Evolutionary conservation across 257 asterid species (phyloP).

Genomic region (Prunella vulgaris): DNA sequence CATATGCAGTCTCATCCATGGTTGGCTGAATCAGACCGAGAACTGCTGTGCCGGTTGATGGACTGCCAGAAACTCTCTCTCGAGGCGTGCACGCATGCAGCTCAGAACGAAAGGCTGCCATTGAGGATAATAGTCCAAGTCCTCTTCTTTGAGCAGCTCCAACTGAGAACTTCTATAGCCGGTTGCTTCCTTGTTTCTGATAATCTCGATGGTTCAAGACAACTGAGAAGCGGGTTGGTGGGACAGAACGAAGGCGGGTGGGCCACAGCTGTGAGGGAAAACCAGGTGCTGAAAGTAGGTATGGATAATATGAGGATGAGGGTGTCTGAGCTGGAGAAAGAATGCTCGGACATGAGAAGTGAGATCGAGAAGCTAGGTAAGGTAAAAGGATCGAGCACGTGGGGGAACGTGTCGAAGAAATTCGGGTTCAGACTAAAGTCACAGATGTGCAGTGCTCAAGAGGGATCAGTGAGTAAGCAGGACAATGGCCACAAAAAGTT

Average conservation of each 20-base stretch:
- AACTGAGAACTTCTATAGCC: slow-evolving; percentile 83
- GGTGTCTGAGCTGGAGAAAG: slow-evolving; percentile 91
- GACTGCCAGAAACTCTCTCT: slow-evolving; percentile 98
- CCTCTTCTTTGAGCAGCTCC: slow-evolving; percentile 97
- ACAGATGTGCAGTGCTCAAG: slow-evolving; percentile 96
- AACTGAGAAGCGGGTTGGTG: slow-evolving; percentile 70
- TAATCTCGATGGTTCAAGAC: slow-evolving; percentile 88
- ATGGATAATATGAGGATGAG: slow-evolving; percentile 94
- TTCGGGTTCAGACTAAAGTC: slow-evolving; percentile 78
- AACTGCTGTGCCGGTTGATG: slow-evolving; percentile 85
- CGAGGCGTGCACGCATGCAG: slow-evolving; percentile 98
- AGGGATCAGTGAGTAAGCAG: slow-evolving; percentile 86
- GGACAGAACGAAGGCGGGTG: slow-evolving; percentile 66
- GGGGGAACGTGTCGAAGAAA: slow-evolving; percentile 78
- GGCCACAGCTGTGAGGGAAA: slow-evolving; percentile 79
- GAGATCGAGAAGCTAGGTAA: slow-evolving; percentile 82
- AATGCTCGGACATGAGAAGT: slow-evolving; percentile 79
- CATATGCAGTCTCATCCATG: slow-evolving; percentile 88
- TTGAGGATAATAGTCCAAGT: slow-evolving; percentile 83
- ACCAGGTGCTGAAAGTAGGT: slow-evolving; percentile 94
- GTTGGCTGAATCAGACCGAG: slow-evolving; percentile 82
- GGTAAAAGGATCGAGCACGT: slow-evolving; percentile 52
- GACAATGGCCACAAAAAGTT: slow-evolving; percentile 30
- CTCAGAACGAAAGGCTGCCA: slow-evolving; percentile 91
- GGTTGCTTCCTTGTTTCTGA: slow-evolving; percentile 95